Base-by-base conservation (phyloP, 2,329 filamentous ascomycete species). In the Aspergillus melleus region DNA sequence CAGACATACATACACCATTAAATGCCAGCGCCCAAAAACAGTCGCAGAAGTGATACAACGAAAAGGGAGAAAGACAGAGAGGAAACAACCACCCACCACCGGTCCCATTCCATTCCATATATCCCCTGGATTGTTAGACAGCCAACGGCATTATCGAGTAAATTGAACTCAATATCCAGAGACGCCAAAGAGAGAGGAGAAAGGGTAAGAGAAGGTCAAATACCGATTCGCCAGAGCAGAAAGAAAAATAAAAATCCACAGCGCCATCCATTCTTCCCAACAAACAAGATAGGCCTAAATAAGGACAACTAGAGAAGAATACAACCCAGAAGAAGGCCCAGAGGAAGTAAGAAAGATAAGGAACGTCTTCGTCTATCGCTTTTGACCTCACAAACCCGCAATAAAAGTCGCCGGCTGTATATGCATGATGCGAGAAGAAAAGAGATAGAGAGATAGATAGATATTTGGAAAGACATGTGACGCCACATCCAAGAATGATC, bases 311-410 rank as follows among this genome's bases (percentile, higher is more conserved):
- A 26, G 29, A 55, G 49, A 50, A 24, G 26, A 9, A 29, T 29
- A 29, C 26, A 29, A 29, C 26, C 26, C 22, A 22, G 4, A 22
- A 29, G 6, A 29, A 29, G 8, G 26, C 8, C 26, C 26, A 29
- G 26, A 4, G 26, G 2, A 29, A 29, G 26, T 29, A 20, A 46
- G 32, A 49, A 51, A 52, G 42, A 36, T 42, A 30, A 58, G 36
- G 51, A 57, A 53, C 19, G 58, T 46, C 51, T 29, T 54, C 36
- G 52, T 61, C 59, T 61, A 61, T 58, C 55, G 59, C 59, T 55
- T 61, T 58, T 61, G 30, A 52, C 59, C 59, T 58, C 49, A 47
- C 54, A 20, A 54, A 57, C 53, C 44, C 44, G 20, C 36, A 42
- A n/a, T 22, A 11, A 16, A 20, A 47, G 22, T 47, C 59, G 55